A percentile compares a stretch with the other conserved stretches of the same genome.
These are phyloP conservation scores for Melaleuca quinquenervia DNA, from an alignment of 345 rosid genomes.

Conservation along the genomic window DNA sequence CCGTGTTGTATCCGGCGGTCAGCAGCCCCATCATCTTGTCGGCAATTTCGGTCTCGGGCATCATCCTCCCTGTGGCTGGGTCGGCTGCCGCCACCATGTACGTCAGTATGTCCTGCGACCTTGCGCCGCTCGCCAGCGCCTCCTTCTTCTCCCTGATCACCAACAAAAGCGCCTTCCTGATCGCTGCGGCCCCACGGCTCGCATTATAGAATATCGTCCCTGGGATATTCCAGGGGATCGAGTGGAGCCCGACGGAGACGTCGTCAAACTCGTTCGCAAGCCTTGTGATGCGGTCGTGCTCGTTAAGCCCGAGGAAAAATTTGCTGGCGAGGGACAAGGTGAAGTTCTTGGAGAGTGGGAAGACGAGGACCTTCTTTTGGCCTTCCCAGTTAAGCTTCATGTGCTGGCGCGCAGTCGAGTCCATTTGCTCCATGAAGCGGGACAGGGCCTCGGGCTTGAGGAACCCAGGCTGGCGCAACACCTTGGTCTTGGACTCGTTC, in stretches of 20 bases:
- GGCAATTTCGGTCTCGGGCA: slow-evolving; percentile 36
- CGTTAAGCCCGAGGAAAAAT: slow-evolving; percentile 30
- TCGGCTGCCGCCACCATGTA: slow-evolving; percentile 22
- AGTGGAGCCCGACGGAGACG: slow-evolving; percentile 28
- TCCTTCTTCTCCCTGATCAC: slow-evolving; percentile 28
- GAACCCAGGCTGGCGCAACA: slow-evolving; percentile 21
- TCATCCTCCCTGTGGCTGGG: slow-evolving; percentile 13
- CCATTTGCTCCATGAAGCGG: slow-evolving; percentile 25
- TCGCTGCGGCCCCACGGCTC: slow-evolving; percentile 10
- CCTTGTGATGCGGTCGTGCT: slow-evolving; percentile 17
- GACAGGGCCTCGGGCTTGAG: slow-evolving; percentile 38
- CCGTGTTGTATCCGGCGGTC: slow-evolving; percentile 40
- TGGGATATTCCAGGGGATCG: slow-evolving; percentile 18
- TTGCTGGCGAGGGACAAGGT: slow-evolving; percentile 33
- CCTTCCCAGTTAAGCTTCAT: slow-evolving; percentile 27
- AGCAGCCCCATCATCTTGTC: slow-evolving; percentile 41
- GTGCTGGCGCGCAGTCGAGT: slow-evolving; percentile 22
- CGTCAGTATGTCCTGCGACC: slow-evolving; percentile 17
- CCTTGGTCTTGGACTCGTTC: slow-evolving; percentile 4
- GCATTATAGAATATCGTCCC: slow-evolving; percentile 25
- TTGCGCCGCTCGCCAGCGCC: slow-evolving; percentile 8
- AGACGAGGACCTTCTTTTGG: slow-evolving; percentile 10
- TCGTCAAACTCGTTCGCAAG: slow-evolving; percentile 23
- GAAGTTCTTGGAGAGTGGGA: slow-evolving; percentile 18
- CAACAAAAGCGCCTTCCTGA: slow-evolving; percentile 11